phyloP scores from a whole-genome alignment of 805 yeast species.

The Dipodascopsis uninucleata region DNA sequence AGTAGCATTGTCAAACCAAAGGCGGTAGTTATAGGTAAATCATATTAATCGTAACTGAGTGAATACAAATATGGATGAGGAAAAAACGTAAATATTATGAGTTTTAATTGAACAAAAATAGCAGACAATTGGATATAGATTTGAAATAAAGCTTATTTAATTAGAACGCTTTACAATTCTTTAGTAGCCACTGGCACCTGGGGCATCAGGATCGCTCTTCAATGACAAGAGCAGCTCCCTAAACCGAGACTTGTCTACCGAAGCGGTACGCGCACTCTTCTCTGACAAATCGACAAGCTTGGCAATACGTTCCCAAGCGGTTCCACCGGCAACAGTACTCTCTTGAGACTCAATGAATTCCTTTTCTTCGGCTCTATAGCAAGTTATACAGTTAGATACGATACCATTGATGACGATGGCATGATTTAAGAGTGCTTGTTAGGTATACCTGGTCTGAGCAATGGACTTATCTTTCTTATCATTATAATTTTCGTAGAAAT shows the following conservation, averaged over 20 bases:
- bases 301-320: conserved; percentile 59
- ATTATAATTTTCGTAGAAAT: conserved; percentile 87
- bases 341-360: conserved; percentile 73
- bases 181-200: conserved; percentile 69
- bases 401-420: neutral
- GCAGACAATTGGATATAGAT: too few species aligned
- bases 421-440: neutral
- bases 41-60: too few species aligned
- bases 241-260: conserved; percentile 65
- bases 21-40: too few species aligned
- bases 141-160: too few species aligned
- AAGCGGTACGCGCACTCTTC: conserved; percentile 42
- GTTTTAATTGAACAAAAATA: too few species aligned
- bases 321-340: conserved; percentile 43
- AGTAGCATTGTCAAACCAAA: too few species aligned
- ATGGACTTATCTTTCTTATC: conserved; percentile 69
- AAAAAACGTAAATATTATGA: too few species aligned
- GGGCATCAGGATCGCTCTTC: conserved; percentile 67
- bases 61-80: too few species aligned
- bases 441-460: conserved; percentile 49
- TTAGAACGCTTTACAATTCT: too few species aligned
- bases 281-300: conserved; percentile 48
- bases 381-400: neutral
- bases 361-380: conserved; percentile 53
- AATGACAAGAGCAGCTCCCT: conserved; percentile 60